Evolutionary conservation across 2,329 filamentous ascomycete genomes (phyloP).

Genomic region (Monilinia fructigena): DNA sequence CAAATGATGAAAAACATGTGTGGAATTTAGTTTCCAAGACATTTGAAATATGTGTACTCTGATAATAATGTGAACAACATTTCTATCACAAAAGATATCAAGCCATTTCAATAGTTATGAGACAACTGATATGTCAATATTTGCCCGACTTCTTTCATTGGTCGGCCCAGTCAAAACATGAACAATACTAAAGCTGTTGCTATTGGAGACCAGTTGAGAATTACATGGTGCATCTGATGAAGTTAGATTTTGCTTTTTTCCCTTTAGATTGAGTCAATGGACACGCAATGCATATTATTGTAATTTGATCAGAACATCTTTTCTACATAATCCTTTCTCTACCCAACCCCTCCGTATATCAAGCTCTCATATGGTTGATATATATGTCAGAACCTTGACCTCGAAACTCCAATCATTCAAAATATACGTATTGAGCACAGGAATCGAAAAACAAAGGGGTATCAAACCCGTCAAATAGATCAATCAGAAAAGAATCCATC

Average conservation of each 20-base stretch:
- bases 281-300: neutral
- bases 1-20: neutral
- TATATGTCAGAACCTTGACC: neutral
- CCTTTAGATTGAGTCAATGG: neutral
- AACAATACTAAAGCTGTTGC: neutral
- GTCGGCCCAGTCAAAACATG: neutral
- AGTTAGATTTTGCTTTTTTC: neutral
- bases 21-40: neutral
- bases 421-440: neutral
- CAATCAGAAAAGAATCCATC: slow-evolving; percentile 12
- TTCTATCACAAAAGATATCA: neutral
- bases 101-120: slow-evolving; percentile 16
- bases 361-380: neutral
- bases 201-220: neutral
- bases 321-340: neutral
- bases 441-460: neutral
- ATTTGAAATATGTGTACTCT: neutral
- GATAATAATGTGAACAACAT: neutral
- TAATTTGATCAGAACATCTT: neutral
- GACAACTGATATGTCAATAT: neutral
- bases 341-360: neutral
- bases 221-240: neutral
- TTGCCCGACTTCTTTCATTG: neutral
- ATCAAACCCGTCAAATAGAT: neutral
- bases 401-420: neutral